Percentiles rank a stretch among this genome's conserved stretches.
Evolutionary conservation across 2,329 filamentous ascomycete genomes (phyloP).

Genomic region (Neofusicoccum cordaticola): DNA sequence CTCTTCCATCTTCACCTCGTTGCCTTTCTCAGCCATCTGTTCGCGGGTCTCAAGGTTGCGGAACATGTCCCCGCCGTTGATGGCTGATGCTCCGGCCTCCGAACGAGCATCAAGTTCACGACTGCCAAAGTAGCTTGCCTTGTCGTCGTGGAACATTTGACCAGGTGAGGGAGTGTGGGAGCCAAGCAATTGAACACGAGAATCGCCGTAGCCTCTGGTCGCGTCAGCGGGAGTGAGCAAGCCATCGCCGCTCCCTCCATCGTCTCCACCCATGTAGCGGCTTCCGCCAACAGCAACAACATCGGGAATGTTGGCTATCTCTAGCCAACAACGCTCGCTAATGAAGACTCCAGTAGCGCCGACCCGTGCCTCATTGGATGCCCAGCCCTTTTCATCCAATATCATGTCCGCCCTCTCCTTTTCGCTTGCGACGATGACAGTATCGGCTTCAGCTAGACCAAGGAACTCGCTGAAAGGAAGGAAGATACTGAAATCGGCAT

Average conservation of each 20-base stretch:
- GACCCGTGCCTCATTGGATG: constrained; percentile 82
- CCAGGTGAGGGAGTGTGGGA: constrained; percentile 50
- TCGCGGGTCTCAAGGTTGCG: constrained; percentile 90
- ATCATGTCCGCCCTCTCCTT: constrained; percentile 86
- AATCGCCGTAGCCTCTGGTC: constrained; percentile 55
- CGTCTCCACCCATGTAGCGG: constrained; percentile 54
- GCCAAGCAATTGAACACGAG: constrained; percentile 55
- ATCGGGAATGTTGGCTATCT: constrained; percentile 74
- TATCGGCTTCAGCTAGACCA: constrained; percentile 79
- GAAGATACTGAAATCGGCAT: constrained; percentile 94
- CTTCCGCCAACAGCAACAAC: constrained; percentile 56
- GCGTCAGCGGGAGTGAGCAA: constrained; percentile 56
- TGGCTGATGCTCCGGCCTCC: constrained; percentile 86
- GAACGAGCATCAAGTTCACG: constrained; percentile 81
- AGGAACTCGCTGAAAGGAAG: constrained; percentile 94
- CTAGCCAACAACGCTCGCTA: constrained; percentile 93
- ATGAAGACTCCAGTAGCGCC: constrained; percentile 93
- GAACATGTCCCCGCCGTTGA: constrained; percentile 90
- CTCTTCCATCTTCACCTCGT: constrained; percentile 84
- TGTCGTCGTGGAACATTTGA: constrained; percentile 69
- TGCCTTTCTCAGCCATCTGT: constrained; percentile 92
- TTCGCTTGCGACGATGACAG: constrained; percentile 85
- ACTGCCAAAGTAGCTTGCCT: constrained; percentile 78
- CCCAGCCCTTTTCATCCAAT: constrained; percentile 91
- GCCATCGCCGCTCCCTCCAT: constrained; percentile 58